phyloP scores from a whole-genome alignment of 805 yeast genomes.

The Osmozyma mogii region DNA sequence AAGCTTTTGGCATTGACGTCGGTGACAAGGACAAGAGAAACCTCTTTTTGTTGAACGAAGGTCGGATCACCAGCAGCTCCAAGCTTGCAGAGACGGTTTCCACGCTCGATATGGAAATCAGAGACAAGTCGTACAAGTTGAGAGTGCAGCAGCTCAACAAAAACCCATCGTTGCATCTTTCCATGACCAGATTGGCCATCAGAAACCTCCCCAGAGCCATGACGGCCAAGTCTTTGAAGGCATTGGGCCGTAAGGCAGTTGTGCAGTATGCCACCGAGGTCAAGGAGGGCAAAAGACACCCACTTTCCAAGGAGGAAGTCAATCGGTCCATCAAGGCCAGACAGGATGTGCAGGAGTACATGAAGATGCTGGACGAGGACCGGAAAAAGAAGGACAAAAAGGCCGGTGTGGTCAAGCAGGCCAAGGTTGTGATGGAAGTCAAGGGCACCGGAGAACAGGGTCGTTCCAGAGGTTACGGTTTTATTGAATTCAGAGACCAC shows the following conservation, averaged over 20 bases:
- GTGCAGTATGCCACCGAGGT: conserved; percentile 92
- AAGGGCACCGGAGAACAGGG: conserved; percentile 84
- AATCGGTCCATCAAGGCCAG: conserved; percentile 59
- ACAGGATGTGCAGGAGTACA: conserved; percentile 16
- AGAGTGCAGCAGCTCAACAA: conserved; percentile 86
- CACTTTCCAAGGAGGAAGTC: conserved; percentile 82
- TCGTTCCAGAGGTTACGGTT: conserved; percentile 94
- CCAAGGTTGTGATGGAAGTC: conserved; percentile 87
- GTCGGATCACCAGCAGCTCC: conserved; percentile 76
- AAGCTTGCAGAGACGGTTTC: conserved; percentile 65
- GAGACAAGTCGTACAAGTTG: conserved; percentile 80
- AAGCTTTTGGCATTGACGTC: conserved; percentile 71
- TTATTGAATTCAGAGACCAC: conserved; percentile 88
- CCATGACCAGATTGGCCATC: conserved; percentile 91
- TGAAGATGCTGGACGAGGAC: no score
- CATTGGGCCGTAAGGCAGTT: conserved; percentile 88
- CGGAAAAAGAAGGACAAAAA: conserved; percentile 56
- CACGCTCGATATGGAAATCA: conserved; percentile 68
- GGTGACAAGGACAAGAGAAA: conserved; percentile 79
- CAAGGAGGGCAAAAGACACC: conserved; percentile 63
- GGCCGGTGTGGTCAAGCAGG: conserved; percentile 86
- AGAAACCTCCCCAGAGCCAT: conserved; percentile 90
- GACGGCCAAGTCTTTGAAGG: conserved; percentile 82
- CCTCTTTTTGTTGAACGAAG: conserved; percentile 83
- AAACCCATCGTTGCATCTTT: conserved; percentile 84